A percentile compares a stretch with the other conserved stretches of the same genome.
Conservation (phyloP, 768 basidiomycete species). For the Tricholoma sp. region DNA sequence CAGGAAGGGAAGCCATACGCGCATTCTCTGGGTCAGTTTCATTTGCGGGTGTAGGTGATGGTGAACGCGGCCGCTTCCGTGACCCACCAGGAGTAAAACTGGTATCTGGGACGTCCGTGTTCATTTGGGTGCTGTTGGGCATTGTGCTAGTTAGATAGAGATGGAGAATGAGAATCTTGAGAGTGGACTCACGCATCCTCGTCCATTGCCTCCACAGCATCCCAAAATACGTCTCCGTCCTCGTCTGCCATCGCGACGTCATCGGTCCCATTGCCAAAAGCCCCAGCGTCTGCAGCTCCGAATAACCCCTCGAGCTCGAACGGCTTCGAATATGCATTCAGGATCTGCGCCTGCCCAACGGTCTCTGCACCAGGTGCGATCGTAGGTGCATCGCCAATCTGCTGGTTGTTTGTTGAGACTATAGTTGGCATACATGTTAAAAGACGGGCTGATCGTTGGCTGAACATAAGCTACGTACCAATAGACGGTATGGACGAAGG, state of each 20-base stretch:
- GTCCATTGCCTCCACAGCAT: conserved; percentile 39
- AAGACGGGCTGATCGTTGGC: not conserved
- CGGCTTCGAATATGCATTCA: conserved; percentile 64
- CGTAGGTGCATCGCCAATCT: conserved; percentile 21
- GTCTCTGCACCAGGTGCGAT: conserved; percentile 73
- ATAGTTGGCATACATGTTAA: not conserved
- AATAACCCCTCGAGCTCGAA: conserved; percentile 82
- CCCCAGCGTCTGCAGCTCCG: conserved; percentile 74
- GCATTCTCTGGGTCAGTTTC: conserved; percentile 8
- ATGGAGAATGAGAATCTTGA: conserved; percentile 12
- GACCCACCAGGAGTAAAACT: conserved; percentile 23
- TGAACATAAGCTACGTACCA: conserved; percentile 22
- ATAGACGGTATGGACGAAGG: conserved; percentile 66
- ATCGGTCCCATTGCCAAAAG: conserved; percentile 48
- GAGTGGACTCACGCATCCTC: conserved; percentile 31
- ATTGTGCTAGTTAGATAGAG: not conserved
- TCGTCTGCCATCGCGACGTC: conserved; percentile 44
- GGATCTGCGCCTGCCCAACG: conserved; percentile 77
- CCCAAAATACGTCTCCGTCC: conserved; percentile 36
- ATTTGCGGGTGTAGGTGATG: conserved; percentile 30
- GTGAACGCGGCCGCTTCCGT: conserved; percentile 35
- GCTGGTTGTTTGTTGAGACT: conserved; percentile 22
- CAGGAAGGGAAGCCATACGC: conserved; percentile 11
- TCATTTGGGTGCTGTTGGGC: conserved; percentile 26
- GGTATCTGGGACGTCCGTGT: conserved; percentile 24